These are phyloP conservation scores for Aureobasidium sp. DNA, from an alignment of 2,329 filamentous ascomycete genomes.

Conservation along the genomic window DNA sequence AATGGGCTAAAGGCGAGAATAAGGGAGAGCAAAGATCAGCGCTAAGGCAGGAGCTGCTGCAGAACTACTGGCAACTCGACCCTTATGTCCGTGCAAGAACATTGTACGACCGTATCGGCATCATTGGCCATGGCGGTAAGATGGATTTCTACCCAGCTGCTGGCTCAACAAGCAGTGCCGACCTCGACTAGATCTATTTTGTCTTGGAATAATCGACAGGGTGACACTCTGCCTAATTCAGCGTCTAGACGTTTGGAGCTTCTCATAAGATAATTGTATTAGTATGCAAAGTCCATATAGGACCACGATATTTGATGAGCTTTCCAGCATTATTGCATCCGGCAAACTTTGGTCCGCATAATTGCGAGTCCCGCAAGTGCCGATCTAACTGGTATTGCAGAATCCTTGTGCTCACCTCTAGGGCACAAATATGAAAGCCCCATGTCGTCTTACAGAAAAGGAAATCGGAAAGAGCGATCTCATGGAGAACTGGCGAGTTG, in stretches of 20 bases:
- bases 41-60: slow-evolving; percentile 41
- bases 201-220: not conserved
- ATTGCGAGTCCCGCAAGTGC: not conserved
- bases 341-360: not conserved
- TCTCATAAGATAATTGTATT: not conserved
- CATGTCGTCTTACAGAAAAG: not conserved
- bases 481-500: not conserved
- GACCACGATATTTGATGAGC: not conserved
- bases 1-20: slow-evolving; percentile 58
- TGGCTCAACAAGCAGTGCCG: slow-evolving; percentile 20
- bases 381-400: not conserved
- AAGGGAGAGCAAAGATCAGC: slow-evolving; percentile 46
- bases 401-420: not conserved
- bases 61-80: slow-evolving; percentile 84
- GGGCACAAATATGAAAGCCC: not conserved
- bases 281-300: not conserved
- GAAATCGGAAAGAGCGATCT: not conserved
- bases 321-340: not conserved
- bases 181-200: slow-evolving; percentile 25
- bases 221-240: not conserved
- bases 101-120: slow-evolving; percentile 74
- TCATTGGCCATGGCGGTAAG: slow-evolving; percentile 59
- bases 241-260: not conserved
- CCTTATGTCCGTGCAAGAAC: slow-evolving; percentile 75
- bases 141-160: slow-evolving; percentile 59